Evolutionary conservation across 306 rosid genomes (phyloP).

Genomic region (Dicorynia guianensis): DNA sequence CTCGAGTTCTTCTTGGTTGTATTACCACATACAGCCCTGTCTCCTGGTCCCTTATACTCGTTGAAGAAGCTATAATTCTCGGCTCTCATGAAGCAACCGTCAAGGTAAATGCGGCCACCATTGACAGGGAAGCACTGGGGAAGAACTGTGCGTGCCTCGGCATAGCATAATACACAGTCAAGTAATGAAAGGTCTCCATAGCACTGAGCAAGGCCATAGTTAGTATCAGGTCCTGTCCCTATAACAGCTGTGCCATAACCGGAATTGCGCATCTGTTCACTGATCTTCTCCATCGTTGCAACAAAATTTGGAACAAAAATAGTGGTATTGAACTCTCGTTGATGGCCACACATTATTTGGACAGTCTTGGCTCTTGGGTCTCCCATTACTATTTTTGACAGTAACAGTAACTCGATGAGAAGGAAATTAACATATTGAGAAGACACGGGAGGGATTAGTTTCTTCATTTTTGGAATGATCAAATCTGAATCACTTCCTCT

Average conservation of each 20-base stretch:
- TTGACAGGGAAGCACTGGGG: slow-evolving; percentile 82
- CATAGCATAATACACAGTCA: slow-evolving; percentile 84
- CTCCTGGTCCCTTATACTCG: slow-evolving; percentile 65
- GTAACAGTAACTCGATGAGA: slow-evolving; percentile 36
- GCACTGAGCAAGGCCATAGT: slow-evolving; percentile 90
- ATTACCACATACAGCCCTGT: slow-evolving; percentile 68
- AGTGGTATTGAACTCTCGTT: slow-evolving; percentile 59
- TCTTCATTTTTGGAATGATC: slow-evolving; percentile 49
- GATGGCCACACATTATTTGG: slow-evolving; percentile 53
- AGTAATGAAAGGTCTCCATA: slow-evolving; percentile 86
- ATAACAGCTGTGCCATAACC: slow-evolving; percentile 71
- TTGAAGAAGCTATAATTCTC: slow-evolving; percentile 76
- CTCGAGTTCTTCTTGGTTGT: slow-evolving; percentile 51
- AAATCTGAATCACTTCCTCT: slow-evolving; percentile 31
- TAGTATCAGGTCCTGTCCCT: slow-evolving; percentile 76
- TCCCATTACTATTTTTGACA: slow-evolving; percentile 52
- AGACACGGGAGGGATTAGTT: slow-evolving; percentile 22
- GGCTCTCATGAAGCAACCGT: slow-evolving; percentile 96
- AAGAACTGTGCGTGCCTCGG: slow-evolving; percentile 82
- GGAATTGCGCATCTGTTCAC: slow-evolving; percentile 67
- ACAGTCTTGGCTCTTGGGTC: slow-evolving; percentile 80
- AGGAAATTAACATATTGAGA: slow-evolving; percentile 42
- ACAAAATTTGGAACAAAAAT: slow-evolving; percentile 74
- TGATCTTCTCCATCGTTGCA: slow-evolving; percentile 76
- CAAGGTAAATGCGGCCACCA: slow-evolving; percentile 77